phyloP scores from a whole-genome alignment of 129 eudicot genomes.

The Centrapalus pauciflorus region DNA sequence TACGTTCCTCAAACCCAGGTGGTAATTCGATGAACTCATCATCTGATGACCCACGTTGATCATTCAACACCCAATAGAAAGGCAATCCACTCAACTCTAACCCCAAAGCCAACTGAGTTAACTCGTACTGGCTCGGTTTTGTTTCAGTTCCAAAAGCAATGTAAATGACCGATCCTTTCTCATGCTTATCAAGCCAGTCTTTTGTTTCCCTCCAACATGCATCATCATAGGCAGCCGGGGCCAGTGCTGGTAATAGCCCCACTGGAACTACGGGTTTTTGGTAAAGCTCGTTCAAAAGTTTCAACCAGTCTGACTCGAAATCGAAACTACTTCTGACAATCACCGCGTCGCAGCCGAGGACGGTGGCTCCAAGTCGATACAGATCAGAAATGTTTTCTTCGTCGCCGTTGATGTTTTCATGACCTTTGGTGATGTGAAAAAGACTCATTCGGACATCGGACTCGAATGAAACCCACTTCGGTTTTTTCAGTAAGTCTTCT shows the following conservation, averaged over 20 bases:
- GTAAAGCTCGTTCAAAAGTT: constrained; percentile 12
- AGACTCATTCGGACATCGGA: background rate
- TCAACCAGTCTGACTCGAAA: constrained; percentile 33
- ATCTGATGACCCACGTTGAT: constrained; percentile 24
- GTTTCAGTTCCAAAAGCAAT: constrained; percentile 38
- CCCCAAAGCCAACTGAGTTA: constrained; percentile 39
- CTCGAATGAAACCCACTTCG: constrained; percentile 15
- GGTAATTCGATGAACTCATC: constrained; percentile 17
- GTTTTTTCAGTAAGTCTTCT: background rate
- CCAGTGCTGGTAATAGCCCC: constrained; percentile 37
- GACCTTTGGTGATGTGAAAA: constrained; percentile 1
- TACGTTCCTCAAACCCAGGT: constrained; percentile 26
- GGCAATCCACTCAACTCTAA: constrained; percentile 25
- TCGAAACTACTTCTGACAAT: constrained; percentile 19
- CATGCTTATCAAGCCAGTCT: constrained; percentile 23
- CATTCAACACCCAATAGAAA: constrained; percentile 22
- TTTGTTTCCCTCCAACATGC: constrained; percentile 1
- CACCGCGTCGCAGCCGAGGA: constrained; percentile 20
- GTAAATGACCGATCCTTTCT: constrained; percentile 32
- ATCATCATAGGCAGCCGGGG: background rate
- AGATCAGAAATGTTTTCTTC: background rate
- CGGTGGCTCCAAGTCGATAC: constrained; percentile 12
- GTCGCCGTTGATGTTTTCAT: background rate
- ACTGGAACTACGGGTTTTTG: constrained; percentile 28
- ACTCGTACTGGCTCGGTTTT: constrained; percentile 33